phyloP scores from a whole-genome alignment of 176 grass and related monocot genomes.

The maize (Zea mays) region DNA sequence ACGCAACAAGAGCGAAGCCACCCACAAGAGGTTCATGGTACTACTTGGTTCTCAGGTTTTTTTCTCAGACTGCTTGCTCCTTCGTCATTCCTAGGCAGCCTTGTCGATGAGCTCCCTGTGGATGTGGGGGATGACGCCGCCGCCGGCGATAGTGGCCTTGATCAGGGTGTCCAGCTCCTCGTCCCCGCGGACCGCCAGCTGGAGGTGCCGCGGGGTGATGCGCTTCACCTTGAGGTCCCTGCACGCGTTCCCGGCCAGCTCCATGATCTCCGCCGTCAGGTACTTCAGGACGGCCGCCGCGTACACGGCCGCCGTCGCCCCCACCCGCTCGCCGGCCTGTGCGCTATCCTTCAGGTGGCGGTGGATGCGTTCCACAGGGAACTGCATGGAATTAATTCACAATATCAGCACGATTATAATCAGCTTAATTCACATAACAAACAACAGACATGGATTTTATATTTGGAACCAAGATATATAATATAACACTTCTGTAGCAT shows the following conservation, averaged over 20 bases:
- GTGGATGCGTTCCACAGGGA: constrained; percentile 63
- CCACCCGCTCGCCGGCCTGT: constrained; percentile 46
- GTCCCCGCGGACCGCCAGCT: constrained; percentile 55
- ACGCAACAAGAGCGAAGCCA: too few species aligned
- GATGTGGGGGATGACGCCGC: constrained; percentile 60
- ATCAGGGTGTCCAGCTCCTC: constrained; percentile 55
- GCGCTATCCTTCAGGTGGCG: constrained; percentile 44
- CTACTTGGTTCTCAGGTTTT: too few species aligned
- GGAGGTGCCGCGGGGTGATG: constrained; percentile 57
- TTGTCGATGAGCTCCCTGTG: constrained; percentile 68
- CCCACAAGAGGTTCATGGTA: too few species aligned
- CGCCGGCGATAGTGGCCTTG: constrained; percentile 54
- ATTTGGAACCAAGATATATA: too few species aligned
- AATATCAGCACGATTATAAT: not conserved
- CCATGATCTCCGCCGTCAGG: constrained; percentile 57
- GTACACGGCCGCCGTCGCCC: constrained; percentile 60
- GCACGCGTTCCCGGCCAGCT: constrained; percentile 65
- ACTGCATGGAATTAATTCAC: constrained; percentile 55
- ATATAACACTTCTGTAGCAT: too few species aligned
- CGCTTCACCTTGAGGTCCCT: constrained; percentile 71
- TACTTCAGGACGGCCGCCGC: constrained; percentile 57
- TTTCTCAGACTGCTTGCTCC: too few species aligned
- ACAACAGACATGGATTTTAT: too few species aligned
- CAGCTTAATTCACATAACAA: not conserved
- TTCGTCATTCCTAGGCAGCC: constrained; percentile 36